Base-by-base conservation (phyloP, 805 yeast genomes). In the Hanseniaspora clermontiae region DNA sequence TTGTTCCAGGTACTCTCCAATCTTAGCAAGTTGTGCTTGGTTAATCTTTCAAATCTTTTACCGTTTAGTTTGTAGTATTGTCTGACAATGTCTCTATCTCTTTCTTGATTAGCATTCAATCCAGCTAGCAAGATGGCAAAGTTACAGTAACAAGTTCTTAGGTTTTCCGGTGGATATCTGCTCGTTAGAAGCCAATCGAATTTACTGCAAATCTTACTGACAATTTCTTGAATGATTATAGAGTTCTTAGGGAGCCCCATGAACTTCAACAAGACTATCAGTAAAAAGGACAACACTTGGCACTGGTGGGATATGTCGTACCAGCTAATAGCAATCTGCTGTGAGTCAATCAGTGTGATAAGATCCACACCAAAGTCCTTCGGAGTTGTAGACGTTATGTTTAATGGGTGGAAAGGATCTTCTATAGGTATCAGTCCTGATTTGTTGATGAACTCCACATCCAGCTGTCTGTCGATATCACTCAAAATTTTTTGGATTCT, bases 301-400 rank as follows among this genome's bases (percentile, higher is more conserved):
- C 70, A 66, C 55, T 68, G 72, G 58, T 68, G 72, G 4, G 72
- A 68, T 15, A 68, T 68, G 54, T 68, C 72, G 58, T 68, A 68
- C 72, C 72, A 68, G 53, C 71, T 68, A 9, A 68, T 64, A 6
- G 70, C 70, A 24, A 68, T 61, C 46, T 66, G 65, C n/a, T 49
- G 46, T 4, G 65, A 68, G 55, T 57, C 62, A 45, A 59, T 57
- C 49, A 67, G 42, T 2, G 59, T 63, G 3, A 68, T 69, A n/a
- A 63, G 27, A 56, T 68, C 70, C 32, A 68, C 68, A 15, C 71
- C 72, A 60, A 67, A 65, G 51, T 68, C 72, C 14, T 63, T 57
- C 6, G 67, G 64, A 37, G 61, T 61, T 47, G 67, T 68, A 10
- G 39, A 27, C 15, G 34, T 6, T 15, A 20, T 38, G 29, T 45